Evolutionary conservation across 2,329 filamentous ascomycete genomes (phyloP), one percentile per base, ranked within the genome.

Genomic region (Trichophyton verrucosum): DNA sequence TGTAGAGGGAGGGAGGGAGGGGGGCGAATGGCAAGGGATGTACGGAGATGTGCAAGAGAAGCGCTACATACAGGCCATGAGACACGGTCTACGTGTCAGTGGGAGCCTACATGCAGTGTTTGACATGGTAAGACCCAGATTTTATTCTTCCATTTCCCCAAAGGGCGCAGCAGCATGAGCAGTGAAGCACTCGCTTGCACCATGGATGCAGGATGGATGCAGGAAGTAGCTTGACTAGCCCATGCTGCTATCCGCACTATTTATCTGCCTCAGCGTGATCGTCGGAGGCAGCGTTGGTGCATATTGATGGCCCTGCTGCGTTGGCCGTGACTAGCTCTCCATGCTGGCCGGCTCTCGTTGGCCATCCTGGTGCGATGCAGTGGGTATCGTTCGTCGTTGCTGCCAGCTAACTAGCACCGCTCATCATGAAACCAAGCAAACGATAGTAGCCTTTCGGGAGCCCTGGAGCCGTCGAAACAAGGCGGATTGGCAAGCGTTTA

Each of bases 231-330:
- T 51, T 51, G 33, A 38, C 33, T 13, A 30, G 46, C 20, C 46
- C 51, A 55, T 55, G 51, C 51, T 55, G 51, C 51, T 55, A 55
- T 36, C 51, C 51, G 46, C 24, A 15, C 46, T 51, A 30, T 51
- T 20, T 55, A 33, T 55, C 51, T 24, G n/a, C 51, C 51, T 33
- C 51, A 55, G 51, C 27, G n/a, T 55, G 51, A 55, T 55, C 51
- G 51, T 30, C 51, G 15, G 51, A 55, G 13, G 51, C 51, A 20
- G 15, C 24, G 33, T 38, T 11, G 33, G 13, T 38, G 33, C 33
- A 38, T 38, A 24, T 30, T n/a, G 51, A 55, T 36, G 51, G 27
- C 51, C n/a, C 24, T 17, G 30, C 27, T 30, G 11, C 49, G 9
- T 3, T 53, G 24, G 51, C 27, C 17, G 30, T 24, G 24, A 6